Base-by-base conservation (phyloP, 192 early-diverging fungal species). In the Coemansia sp. region DNA sequence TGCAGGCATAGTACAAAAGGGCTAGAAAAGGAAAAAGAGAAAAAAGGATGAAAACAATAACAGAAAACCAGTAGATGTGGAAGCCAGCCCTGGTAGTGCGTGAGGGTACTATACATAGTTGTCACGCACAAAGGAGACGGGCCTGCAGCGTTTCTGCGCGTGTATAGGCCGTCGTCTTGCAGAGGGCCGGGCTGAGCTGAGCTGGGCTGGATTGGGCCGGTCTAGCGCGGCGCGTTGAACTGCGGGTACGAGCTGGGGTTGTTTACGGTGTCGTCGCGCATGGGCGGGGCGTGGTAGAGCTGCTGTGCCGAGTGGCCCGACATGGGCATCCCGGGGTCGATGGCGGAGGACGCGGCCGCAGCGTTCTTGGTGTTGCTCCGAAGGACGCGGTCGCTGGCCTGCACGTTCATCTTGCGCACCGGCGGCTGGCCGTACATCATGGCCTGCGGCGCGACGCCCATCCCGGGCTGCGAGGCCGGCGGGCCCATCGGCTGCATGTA, bases 351-450 rank as follows among this genome's bases (percentile, higher is more conserved):
- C 9, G 32, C 57, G 0, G 50, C 41, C n/a, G 35, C 47, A 30
- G 59, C 46, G n/a, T n/a, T n/a, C 23, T 64, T 59, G 27, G 67
- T 60, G 59, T 55, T 54, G 67, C 74, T 77, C 55, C 74, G 55
- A 9, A 77, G 59, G 22, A 77, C 37, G 47, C 74, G 62, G 38
- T 77, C 74, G 58, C 45, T 63, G 26, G 58, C 56, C 33, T 60
- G 61, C 10, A 60, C 47, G 28, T 15, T 15, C 26, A 47, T 46
- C 52, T 70, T 64, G 41, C 60, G 67, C 10, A 39, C 38, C 32
- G 51, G 62, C 27, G 47, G 63, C 40, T 60, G 65, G 26, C 50
- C 42, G 45, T 76, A 69, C 72, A 64, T 60, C 57, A 64, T 58
- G 3, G 57, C 33, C 46, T 63, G 60, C 33, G 72, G 33, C 25